Percentiles rank a stretch among this genome's conserved stretches.
Evolutionary conservation across 1,284 basidiomycete species (phyloP).

Genomic region (Mycosarcoma maydis): DNA sequence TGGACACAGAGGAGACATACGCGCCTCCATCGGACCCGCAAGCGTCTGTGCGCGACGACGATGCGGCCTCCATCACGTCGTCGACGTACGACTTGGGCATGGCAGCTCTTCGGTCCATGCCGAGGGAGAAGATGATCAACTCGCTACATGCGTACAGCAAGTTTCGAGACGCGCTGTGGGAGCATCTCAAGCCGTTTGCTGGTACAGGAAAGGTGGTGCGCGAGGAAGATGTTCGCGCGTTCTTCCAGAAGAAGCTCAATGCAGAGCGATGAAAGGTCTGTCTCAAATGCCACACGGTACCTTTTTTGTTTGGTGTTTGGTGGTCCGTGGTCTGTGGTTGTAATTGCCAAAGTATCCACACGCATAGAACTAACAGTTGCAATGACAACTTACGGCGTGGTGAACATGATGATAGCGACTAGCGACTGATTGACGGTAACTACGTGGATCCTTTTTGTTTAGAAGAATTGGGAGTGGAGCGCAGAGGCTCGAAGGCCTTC

Average conservation of each 20-base stretch:
- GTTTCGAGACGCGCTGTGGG: conserved; percentile 66
- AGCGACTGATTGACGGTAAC: too few relatives aligned
- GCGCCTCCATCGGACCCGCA: conserved; percentile 60
- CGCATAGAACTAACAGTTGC: too few relatives aligned
- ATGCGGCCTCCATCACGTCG: conserved; percentile 46
- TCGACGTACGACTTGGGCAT: conserved; percentile 68
- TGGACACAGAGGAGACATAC: conserved; percentile 67
- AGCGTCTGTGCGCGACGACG: conserved; percentile 45
- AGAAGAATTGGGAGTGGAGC: too few relatives aligned
- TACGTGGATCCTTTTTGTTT: too few relatives aligned
- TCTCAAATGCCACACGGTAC: too few relatives aligned
- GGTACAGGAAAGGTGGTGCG: conserved; percentile 64
- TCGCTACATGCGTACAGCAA: conserved; percentile 66
- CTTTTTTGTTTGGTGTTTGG: too few relatives aligned
- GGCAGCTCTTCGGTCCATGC: conserved; percentile 65
- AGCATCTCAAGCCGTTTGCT: conserved; percentile 67
- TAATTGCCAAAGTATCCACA: too few relatives aligned
- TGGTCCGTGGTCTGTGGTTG: too few relatives aligned
- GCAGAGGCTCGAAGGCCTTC: neutral
- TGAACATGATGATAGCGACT: too few relatives aligned
- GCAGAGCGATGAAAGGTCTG: conserved; percentile 13
- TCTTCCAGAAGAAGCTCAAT: conserved; percentile 60
- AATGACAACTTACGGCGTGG: too few relatives aligned
- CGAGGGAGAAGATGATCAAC: conserved; percentile 67
- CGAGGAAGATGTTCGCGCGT: conserved; percentile 65